Evolutionary conservation across 2,329 filamentous ascomycete species (phyloP).

Genomic region (Colletotrichum sp.): DNA sequence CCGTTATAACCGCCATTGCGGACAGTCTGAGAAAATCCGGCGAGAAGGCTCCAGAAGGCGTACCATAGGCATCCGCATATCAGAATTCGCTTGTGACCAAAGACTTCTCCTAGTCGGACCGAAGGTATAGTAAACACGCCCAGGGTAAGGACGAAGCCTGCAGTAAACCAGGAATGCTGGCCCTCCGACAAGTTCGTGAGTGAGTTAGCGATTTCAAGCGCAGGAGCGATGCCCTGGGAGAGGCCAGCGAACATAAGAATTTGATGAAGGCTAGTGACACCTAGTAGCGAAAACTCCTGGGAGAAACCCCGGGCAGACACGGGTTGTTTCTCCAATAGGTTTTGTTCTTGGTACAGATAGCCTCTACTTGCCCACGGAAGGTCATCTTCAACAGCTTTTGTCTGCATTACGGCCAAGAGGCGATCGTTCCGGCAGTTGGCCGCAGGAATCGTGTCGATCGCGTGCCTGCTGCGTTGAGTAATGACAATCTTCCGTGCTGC

Average conservation of each 20-base stretch:
- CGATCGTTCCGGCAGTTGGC: not conserved
- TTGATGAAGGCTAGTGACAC: not conserved
- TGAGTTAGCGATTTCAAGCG: not conserved
- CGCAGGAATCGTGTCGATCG: not conserved
- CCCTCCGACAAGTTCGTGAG: constrained; percentile 25
- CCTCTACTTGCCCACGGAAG: not conserved
- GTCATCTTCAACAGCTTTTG: not conserved
- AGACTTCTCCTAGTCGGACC: constrained; percentile 61
- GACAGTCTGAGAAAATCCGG: constrained; percentile 41
- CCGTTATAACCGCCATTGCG: constrained; percentile 29
- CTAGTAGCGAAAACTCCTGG: not conserved
- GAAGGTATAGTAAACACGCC: constrained; percentile 64
- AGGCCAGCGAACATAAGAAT: not conserved
- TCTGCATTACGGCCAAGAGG: not conserved
- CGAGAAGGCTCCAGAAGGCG: constrained; percentile 54
- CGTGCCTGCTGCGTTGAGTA: not conserved
- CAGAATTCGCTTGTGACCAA: constrained; percentile 61
- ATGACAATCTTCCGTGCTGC: constrained; percentile 2
- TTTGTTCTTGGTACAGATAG: not conserved
- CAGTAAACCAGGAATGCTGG: constrained; percentile 60
- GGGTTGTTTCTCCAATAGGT: not conserved
- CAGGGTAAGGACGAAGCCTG: constrained; percentile 59
- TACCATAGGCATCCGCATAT: constrained; percentile 61
- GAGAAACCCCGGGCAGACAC: not conserved
- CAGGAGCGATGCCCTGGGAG: not conserved